Evolutionary conservation across 768 basidiomycete genomes (phyloP).

Genomic region (Clitopilus passeckerianus): DNA sequence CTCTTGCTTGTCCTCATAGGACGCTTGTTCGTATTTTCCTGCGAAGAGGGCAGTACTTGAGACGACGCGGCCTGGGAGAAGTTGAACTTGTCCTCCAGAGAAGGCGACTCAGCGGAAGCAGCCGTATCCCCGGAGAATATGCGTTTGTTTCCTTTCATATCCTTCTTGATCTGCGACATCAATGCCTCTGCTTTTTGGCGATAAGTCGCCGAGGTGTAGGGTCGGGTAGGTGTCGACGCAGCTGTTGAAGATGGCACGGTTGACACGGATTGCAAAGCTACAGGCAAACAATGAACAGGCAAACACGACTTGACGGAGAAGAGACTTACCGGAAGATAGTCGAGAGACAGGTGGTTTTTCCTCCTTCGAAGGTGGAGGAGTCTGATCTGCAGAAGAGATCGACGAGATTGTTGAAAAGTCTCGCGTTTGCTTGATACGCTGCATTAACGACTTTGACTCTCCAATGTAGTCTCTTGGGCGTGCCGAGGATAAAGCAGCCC

Average conservation of each 20-base stretch:
- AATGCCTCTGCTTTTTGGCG: constrained; percentile 72
- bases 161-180: constrained; percentile 83
- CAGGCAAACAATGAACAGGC: constrained; percentile 17
- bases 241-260: constrained; percentile 24
- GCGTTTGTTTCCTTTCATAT: constrained; percentile 71
- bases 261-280: constrained; percentile 24
- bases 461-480: constrained; percentile 69
- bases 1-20: constrained; percentile 26
- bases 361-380: constrained; percentile 16
- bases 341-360: background rate
- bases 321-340: background rate
- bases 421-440: constrained; percentile 71
- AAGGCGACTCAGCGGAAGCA: constrained; percentile 30
- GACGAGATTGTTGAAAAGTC: constrained; percentile 77
- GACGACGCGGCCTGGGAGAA: background rate
- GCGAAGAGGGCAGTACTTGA: constrained; percentile 12
- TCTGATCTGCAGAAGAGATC: constrained; percentile 36
- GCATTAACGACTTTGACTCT: constrained; percentile 74
- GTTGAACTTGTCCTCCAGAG: constrained; percentile 5
- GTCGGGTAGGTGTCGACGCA: constrained; percentile 24
- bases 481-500: constrained; percentile 38
- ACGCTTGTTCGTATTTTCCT: constrained; percentile 21
- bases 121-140: constrained; percentile 67
- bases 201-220: constrained; percentile 63
- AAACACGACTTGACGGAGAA: background rate